Evolutionary conservation across 129 eudicot genomes (phyloP), one percentile per base, ranked within the genome.

Genomic region (Flaveria linearis): DNA sequence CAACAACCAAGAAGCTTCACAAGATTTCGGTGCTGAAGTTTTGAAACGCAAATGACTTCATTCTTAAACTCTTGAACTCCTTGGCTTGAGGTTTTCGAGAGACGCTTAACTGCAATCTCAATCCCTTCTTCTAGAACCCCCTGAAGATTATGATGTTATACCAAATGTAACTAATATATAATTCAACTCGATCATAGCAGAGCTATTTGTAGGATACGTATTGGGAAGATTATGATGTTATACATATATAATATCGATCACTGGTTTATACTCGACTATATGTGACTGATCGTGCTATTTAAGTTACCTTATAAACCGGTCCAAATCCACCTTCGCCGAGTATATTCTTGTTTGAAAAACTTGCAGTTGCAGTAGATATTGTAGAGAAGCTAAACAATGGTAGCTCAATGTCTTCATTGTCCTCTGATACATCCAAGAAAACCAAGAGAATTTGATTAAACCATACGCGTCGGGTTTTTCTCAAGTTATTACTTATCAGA

Each of bases 251-350:
- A 36, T 16, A 15, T 20, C 22, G 22, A 20, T 70, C 30, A 70
- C 22, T 14, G 39, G 1, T 79, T 20, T 69, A 18, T 7, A 46
- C 33, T 30, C 84, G 5, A 79, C 7, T 11, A 70, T 20, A 9
- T 23, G 36, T 22, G 1, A 22, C 4, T 10, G 62, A 71, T 47
- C 39, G 47, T 15, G 12, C 15, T 25, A 18, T 16, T 16, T 9
- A 15, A 26, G 1, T 58, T 68, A 79, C 83, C 83, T 79, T 79
- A 51, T 79, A 79, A 39, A 79, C 83, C 3, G 73, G 30, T 64
- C 83, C 83, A 72, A 79, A 79, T 46, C 83, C 83, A 39, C 83
- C 83, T 28, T 65, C 83, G 66, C 82, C 82, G 36, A 79, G 72
- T 41, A 58, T 60, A 50, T 62, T 64, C 1, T 79, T 41, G 15